Evolutionary conservation across 2,329 filamentous ascomycete species (phyloP).

Genomic region (Neocatenulostroma microsporum): DNA sequence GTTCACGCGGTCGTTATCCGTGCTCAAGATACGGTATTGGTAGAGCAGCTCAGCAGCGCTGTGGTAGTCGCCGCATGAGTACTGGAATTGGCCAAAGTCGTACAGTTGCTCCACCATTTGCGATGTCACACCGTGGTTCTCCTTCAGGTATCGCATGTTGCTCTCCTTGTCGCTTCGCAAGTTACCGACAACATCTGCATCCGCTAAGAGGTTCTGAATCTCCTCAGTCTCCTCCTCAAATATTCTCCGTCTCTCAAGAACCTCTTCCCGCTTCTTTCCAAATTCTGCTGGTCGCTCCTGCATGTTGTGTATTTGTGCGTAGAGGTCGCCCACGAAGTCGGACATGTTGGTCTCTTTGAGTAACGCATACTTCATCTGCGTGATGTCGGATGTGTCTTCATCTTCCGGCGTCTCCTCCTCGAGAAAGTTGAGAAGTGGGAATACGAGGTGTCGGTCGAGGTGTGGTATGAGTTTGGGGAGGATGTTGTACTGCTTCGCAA

Average conservation of each 20-base stretch:
- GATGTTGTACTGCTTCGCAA: constrained; percentile 65
- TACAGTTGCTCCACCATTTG: constrained; percentile 96
- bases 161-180: constrained; percentile 94
- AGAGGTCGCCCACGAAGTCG: constrained; percentile 88
- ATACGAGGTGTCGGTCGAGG: constrained; percentile 93
- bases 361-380: constrained; percentile 82
- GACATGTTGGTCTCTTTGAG: constrained; percentile 98
- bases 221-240: constrained; percentile 82
- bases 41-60: constrained; percentile 89
- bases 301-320: constrained; percentile 79
- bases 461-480: constrained; percentile 83
- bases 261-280: constrained; percentile 79
- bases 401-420: constrained; percentile 69
- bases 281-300: constrained; percentile 76
- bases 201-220: constrained; percentile 76
- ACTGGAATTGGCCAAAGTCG: constrained; percentile 95
- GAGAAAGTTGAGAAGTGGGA: constrained; percentile 89
- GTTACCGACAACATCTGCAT: constrained; percentile 84
- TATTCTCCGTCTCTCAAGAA: constrained; percentile 72
- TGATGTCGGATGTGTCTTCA: constrained; percentile 69
- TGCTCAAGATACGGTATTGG: constrained; percentile 95
- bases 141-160: constrained; percentile 97
- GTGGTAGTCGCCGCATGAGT: constrained; percentile 90
- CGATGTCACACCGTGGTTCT: constrained; percentile 85
- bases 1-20: constrained; percentile 95